These are phyloP conservation scores for Isabelozyma rhagii DNA, from an alignment of 805 yeast genomes.

Conservation along the genomic window DNA sequence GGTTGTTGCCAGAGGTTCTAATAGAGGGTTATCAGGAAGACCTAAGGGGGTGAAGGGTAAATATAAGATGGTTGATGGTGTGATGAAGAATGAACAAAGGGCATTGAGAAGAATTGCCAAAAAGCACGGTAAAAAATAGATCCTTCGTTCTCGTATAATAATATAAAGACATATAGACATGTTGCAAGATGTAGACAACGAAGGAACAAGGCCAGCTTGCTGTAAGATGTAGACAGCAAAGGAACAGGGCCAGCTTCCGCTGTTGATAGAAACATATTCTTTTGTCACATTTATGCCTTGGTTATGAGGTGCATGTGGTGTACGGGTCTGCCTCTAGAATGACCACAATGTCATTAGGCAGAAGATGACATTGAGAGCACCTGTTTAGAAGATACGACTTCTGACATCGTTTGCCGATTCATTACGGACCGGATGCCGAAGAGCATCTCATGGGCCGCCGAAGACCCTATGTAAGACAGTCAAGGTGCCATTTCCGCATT, in stretches of 20 bases:
- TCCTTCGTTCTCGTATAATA: background rate
- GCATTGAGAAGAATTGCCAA: constrained; percentile 88
- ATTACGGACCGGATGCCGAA: too few species aligned
- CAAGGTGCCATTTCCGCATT: background rate
- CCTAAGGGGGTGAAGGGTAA: constrained; percentile 97
- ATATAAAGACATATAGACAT: background rate
- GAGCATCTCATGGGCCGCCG: too few species aligned
- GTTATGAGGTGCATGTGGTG: too few species aligned
- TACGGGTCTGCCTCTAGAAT: too few species aligned
- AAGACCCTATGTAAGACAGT: background rate
- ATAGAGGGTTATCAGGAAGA: constrained; percentile 87
- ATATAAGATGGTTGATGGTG: constrained; percentile 99
- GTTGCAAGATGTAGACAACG: background rate
- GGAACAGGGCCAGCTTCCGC: too few species aligned
- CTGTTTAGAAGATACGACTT: too few species aligned
- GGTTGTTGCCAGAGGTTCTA: constrained; percentile 82
- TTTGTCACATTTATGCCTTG: too few species aligned
- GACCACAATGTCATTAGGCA: too few species aligned
- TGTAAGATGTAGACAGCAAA: background rate
- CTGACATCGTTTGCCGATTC: too few species aligned
- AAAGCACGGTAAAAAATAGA: constrained; percentile 56
- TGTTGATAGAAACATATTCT: too few species aligned
- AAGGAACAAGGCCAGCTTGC: too few species aligned
- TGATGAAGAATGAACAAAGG: constrained; percentile 93
- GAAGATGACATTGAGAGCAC: too few species aligned